Percentiles rank a stretch among this genome's conserved stretches.
These are phyloP conservation scores for Termitomyces sp. DNA, from an alignment of 1,284 basidiomycete species.

Conservation along the genomic window DNA sequence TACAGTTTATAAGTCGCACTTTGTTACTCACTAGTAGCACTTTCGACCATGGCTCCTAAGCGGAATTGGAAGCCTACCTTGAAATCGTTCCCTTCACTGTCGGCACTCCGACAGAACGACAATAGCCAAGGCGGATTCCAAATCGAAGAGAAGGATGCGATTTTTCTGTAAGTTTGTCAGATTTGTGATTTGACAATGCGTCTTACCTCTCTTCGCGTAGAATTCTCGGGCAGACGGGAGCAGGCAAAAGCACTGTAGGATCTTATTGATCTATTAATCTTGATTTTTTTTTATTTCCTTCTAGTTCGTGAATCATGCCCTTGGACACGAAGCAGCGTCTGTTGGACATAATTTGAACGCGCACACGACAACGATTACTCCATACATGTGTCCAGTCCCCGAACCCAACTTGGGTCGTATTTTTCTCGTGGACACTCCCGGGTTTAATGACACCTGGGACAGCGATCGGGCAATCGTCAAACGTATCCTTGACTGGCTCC, in stretches of 20 bases:
- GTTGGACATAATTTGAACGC: conserved; percentile 13
- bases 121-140: neutral
- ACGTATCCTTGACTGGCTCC: conserved; percentile 21
- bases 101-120: neutral
- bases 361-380: conserved; percentile 10
- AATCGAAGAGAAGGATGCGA: conserved; percentile 5
- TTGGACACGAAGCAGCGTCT: conserved; percentile 3
- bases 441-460: conserved; percentile 21
- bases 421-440: conserved; percentile 24
- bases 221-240: conserved; percentile 21
- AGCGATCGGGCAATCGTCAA: conserved; percentile 18
- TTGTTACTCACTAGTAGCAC: neutral
- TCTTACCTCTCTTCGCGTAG: conserved; percentile 7
- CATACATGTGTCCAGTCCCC: neutral
- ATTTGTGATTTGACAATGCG: neutral
- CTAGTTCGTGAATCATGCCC: conserved; percentile 13
- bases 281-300: neutral
- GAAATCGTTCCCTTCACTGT: neutral
- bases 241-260: conserved; percentile 18
- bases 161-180: conserved; percentile 1
- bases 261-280: neutral
- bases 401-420: conserved; percentile 4
- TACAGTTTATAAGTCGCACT: neutral
- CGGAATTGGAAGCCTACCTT: conserved; percentile 1
- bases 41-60: conserved; percentile 3